Evolutionary conservation across 2,329 filamentous ascomycete genomes (phyloP).

Genomic region (Passalora sequoiae): DNA sequence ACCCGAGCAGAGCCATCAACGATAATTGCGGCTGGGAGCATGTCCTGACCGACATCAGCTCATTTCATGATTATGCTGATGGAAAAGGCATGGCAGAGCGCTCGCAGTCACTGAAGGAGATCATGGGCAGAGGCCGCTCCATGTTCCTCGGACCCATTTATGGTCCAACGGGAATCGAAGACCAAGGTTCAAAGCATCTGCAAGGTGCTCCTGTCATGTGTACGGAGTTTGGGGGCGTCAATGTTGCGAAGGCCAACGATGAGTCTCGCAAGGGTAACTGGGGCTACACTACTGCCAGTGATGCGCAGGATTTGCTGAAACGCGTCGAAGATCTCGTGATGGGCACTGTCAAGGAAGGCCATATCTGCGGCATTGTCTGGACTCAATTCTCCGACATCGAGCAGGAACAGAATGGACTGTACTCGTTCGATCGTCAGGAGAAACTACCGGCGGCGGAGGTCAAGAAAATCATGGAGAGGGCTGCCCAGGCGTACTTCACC

Average conservation of each 20-base stretch:
- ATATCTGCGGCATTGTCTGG: slow-evolving; percentile 60
- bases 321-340: slow-evolving; percentile 56
- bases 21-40: slow-evolving; percentile 71
- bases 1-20: slow-evolving; percentile 60
- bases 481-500: slow-evolving; percentile 44
- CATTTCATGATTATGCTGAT: slow-evolving; percentile 65
- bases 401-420: slow-evolving; percentile 64
- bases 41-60: slow-evolving; percentile 58
- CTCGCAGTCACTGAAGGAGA: slow-evolving; percentile 50
- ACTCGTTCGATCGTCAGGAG: slow-evolving; percentile 56
- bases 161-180: slow-evolving; percentile 31
- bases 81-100: slow-evolving; percentile 51
- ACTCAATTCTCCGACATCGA: slow-evolving; percentile 61
- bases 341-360: slow-evolving; percentile 53
- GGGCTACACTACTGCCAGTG: slow-evolving; percentile 63
- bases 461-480: slow-evolving; percentile 54
- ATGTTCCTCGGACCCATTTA: slow-evolving; percentile 52
- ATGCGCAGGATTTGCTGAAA: slow-evolving; percentile 55
- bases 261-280: slow-evolving; percentile 47
- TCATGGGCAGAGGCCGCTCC: slow-evolving; percentile 52
- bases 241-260: slow-evolving; percentile 51
- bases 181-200: slow-evolving; percentile 49
- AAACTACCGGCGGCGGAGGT: slow-evolving; percentile 57
- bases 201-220: slow-evolving; percentile 58
- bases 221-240: slow-evolving; percentile 64